Conservation (phyloP, 2,329 filamentous ascomycete species). For the Arthrobotrys iridis region DNA sequence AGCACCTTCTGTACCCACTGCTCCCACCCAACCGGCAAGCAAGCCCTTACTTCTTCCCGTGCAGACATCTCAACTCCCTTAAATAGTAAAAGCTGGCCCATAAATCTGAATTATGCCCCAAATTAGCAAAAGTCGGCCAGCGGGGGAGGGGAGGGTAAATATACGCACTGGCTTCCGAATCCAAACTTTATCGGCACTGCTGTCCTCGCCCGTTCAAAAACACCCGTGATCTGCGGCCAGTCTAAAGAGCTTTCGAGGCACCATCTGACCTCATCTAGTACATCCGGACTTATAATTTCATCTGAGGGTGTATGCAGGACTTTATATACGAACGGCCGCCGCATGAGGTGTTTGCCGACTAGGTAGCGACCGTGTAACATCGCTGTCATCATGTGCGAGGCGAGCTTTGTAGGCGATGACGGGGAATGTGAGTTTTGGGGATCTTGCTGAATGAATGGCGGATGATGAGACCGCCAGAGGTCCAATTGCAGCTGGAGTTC, state of each 20-base stretch:
- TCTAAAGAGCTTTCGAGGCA: slow-evolving; percentile 46
- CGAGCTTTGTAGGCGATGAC: slow-evolving; percentile 36
- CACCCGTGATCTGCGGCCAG: slow-evolving; percentile 49
- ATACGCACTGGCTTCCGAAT: slow-evolving; percentile 46
- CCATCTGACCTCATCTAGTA: slow-evolving; percentile 43
- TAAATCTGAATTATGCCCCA: slow-evolving; percentile 14
- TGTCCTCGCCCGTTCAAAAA: slow-evolving; percentile 47
- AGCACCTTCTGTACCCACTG: slow-evolving; percentile 43
- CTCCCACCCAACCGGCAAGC: slow-evolving; percentile 44
- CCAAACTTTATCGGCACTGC: slow-evolving; percentile 51
- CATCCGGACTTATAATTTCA: slow-evolving; percentile 31
- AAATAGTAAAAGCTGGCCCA: slow-evolving; percentile 43
- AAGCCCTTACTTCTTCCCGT: slow-evolving; percentile 38
- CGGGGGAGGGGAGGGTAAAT: neutral
- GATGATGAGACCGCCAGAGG: slow-evolving; percentile 68
- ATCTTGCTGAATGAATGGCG: slow-evolving; percentile 62
- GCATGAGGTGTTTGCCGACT: slow-evolving; percentile 48
- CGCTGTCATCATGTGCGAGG: slow-evolving; percentile 42
- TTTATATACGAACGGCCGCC: slow-evolving; percentile 48
- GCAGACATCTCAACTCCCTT: slow-evolving; percentile 44
- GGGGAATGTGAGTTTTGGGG: slow-evolving; percentile 35
- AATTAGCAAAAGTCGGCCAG: neutral
- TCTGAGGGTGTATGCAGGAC: slow-evolving; percentile 33
- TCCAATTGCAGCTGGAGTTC: slow-evolving; percentile 69
- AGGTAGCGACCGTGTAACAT: slow-evolving; percentile 49